A percentile compares a stretch with the other conserved stretches of the same genome.
Conservation (phyloP, 345 rosid genomes). For the Populus davidiana region DNA sequence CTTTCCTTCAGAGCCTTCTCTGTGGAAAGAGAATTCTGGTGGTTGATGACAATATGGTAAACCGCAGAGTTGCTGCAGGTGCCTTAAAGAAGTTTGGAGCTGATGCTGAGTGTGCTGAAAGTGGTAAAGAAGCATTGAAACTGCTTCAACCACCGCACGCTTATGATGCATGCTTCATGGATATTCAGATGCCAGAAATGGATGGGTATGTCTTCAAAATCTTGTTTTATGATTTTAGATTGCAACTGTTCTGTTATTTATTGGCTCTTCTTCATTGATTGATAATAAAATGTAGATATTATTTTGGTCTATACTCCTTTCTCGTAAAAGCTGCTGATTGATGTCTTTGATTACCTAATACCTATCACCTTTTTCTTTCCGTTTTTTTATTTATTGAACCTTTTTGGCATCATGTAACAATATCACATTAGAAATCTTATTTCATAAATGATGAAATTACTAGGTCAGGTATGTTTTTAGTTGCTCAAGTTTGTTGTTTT, state of each 20-base stretch:
- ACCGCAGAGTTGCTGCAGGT: slow-evolving; percentile 92
- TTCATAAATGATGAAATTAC: not conserved
- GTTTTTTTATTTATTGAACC: not conserved
- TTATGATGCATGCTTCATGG: slow-evolving; percentile 99
- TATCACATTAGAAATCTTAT: not conserved
- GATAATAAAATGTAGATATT: not conserved
- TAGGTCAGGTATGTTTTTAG: not conserved
- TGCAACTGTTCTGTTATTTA: not conserved
- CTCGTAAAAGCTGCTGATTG: not conserved
- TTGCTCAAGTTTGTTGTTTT: not conserved
- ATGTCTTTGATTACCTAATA: not conserved
- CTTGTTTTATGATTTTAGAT: not conserved
- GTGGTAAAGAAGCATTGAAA: slow-evolving; percentile 74
- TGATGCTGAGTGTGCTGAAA: slow-evolving; percentile 73
- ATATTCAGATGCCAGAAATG: slow-evolving; percentile 99
- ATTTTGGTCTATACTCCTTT: not conserved
- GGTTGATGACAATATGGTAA: slow-evolving; percentile 86
- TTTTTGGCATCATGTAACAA: not conserved
- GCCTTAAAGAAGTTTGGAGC: slow-evolving; percentile 96
- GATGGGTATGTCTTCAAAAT: slow-evolving; percentile 61
- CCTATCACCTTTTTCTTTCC: not conserved
- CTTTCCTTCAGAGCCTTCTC: slow-evolving; percentile 53
- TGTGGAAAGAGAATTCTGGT: slow-evolving; percentile 79
- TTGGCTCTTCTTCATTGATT: not conserved
- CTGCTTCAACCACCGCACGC: slow-evolving; percentile 74